Conservation (phyloP, 192 early-diverging fungal species). For the Funneliformis mosseae region DNA sequence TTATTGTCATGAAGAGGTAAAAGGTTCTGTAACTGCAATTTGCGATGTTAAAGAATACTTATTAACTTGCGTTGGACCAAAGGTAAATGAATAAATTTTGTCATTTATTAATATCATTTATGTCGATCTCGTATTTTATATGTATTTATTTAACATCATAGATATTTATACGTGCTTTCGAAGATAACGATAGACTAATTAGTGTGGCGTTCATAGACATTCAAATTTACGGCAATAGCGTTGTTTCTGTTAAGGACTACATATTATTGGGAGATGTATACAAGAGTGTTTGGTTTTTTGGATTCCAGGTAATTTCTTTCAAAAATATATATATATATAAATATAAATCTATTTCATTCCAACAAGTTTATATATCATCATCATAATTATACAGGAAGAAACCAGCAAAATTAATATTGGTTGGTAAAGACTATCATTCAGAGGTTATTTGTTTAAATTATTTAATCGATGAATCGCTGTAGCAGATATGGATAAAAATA, state of each 20-base stretch:
- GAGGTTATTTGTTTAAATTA: constrained; percentile 75
- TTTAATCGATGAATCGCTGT: constrained; percentile 86
- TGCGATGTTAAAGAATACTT: constrained; percentile 86
- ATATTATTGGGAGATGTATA: constrained; percentile 87
- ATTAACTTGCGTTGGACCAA: constrained; percentile 83
- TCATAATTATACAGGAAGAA: constrained; percentile 65
- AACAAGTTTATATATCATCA: neutral
- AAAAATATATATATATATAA: too few relatives aligned
- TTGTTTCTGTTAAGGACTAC: constrained; percentile 84
- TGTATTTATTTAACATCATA: constrained; percentile 31
- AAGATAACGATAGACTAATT: constrained; percentile 76
- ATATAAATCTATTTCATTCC: neutral
- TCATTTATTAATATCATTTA: neutral
- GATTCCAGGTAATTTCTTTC: constrained; percentile 74
- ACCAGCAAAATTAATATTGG: constrained; percentile 81
- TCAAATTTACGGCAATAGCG: constrained; percentile 83
- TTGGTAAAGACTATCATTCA: constrained; percentile 88
- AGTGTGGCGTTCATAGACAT: constrained; percentile 96
- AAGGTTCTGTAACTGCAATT: constrained; percentile 83
- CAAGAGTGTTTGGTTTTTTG: constrained; percentile 88
- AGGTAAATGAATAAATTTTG: constrained; percentile 49
- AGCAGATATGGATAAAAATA: constrained; percentile 79
- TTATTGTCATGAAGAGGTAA: constrained; percentile 79
- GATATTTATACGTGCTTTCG: constrained; percentile 84
- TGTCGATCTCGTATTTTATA: neutral